A percentile compares a stretch with the other conserved stretches of the same genome.
These are phyloP conservation scores for Podospora didyma DNA, from an alignment of 495 filamentous ascomycete species.

Conservation along the genomic window DNA sequence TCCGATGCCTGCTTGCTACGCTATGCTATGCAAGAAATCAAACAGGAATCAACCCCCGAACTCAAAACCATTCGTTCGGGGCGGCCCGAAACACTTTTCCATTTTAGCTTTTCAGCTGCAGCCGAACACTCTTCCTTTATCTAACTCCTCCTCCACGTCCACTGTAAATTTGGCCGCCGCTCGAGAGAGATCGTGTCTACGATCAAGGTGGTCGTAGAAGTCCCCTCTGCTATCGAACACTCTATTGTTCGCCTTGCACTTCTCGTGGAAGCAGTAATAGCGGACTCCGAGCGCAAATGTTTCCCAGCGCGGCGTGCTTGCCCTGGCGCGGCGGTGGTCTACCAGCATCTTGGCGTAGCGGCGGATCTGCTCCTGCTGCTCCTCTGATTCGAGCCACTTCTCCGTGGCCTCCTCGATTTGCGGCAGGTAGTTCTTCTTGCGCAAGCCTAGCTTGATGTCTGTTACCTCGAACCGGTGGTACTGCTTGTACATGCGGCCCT, in stretches of 20 bases:
- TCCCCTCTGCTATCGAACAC: conserved; percentile 20
- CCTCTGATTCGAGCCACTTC: conserved; percentile 13
- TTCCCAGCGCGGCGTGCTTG: conserved; percentile 28
- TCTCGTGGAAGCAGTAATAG: conserved; percentile 24
- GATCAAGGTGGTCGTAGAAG: conserved; percentile 26
- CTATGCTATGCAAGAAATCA: background rate
- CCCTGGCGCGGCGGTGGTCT: conserved; percentile 14
- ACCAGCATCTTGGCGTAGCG: conserved; percentile 23
- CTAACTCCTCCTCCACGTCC: conserved; percentile 24
- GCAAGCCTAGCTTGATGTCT: conserved; percentile 19
- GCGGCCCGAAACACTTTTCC: background rate
- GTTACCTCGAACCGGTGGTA: conserved; percentile 29
- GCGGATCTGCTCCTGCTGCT: conserved; percentile 12
- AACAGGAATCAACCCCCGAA: background rate
- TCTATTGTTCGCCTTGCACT: conserved; percentile 8
- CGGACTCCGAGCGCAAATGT: conserved; percentile 28
- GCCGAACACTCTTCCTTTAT: conserved; percentile 27
- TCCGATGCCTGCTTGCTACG: background rate
- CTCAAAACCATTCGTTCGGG: background rate
- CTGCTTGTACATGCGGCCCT: conserved; percentile 16
- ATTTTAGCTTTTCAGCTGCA: conserved; percentile 7
- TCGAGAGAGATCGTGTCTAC: conserved; percentile 16
- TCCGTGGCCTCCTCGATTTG: conserved; percentile 26
- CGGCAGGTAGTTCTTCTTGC: conserved; percentile 16
- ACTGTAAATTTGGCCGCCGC: conserved; percentile 10